Evolutionary conservation across 768 basidiomycete species (phyloP).

Genomic region (Lactarius sp.): DNA sequence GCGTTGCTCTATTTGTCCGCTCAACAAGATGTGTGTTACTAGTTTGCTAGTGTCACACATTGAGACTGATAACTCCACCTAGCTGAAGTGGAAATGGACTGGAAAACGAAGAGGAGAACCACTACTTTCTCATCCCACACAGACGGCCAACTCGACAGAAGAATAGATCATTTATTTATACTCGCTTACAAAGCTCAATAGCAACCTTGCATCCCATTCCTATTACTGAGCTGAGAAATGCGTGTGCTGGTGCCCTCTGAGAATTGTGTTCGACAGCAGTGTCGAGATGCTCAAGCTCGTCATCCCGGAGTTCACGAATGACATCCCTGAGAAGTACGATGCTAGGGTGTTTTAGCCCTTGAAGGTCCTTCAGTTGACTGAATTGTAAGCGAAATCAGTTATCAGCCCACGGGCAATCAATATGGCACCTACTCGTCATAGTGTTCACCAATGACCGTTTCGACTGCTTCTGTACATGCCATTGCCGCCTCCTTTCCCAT

Average conservation of each 20-base stretch:
- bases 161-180: constrained; percentile 38
- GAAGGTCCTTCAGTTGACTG: constrained; percentile 80
- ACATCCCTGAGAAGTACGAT: constrained; percentile 67
- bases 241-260: constrained; percentile 88
- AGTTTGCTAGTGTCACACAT: neutral
- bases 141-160: constrained; percentile 11
- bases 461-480: constrained; percentile 98
- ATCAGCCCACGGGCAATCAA: neutral
- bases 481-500: constrained; percentile 93
- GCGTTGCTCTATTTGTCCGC: constrained; percentile 44
- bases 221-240: constrained; percentile 78
- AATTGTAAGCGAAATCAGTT: constrained; percentile 4
- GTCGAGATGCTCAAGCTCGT: constrained; percentile 92
- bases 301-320: constrained; percentile 83
- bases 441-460: constrained; percentile 96
- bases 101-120: constrained; percentile 47
- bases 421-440: constrained; percentile 83
- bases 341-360: constrained; percentile 69
- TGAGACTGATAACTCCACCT: neutral
- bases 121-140: constrained; percentile 29
- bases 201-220: constrained; percentile 85
- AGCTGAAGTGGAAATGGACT: constrained; percentile 54
- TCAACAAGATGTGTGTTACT: constrained; percentile 37
- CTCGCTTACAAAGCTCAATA: constrained; percentile 81
- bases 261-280: constrained; percentile 84